Percentiles rank a stretch among this genome's conserved stretches.
These are phyloP conservation scores for Borealophlyctis nickersoniae DNA, from an alignment of 192 early-diverging fungal genomes.

Conservation along the genomic window DNA sequence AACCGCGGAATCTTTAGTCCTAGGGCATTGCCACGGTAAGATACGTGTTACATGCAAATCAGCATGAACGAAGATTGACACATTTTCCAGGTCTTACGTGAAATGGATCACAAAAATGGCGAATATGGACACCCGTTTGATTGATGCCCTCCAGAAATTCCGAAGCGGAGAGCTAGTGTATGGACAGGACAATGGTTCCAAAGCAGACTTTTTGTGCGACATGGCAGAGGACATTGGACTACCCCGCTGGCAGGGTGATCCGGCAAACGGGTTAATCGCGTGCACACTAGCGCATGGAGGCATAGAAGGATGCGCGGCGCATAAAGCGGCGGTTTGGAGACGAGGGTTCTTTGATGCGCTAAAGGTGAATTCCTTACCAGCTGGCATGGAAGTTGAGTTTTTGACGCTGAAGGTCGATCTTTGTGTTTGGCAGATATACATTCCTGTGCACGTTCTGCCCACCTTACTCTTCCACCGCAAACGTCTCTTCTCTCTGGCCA, in stretches of 20 bases:
- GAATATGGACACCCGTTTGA: constrained; percentile 50
- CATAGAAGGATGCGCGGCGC: constrained; percentile 45
- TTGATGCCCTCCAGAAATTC: constrained; percentile 46
- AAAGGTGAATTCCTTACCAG: constrained; percentile 21
- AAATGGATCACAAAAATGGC: constrained; percentile 62
- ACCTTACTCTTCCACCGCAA: constrained; percentile 50
- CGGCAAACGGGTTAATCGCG: constrained; percentile 39
- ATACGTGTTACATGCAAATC: no score
- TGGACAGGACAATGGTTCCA: constrained; percentile 30
- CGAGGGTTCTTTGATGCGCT: constrained; percentile 41
- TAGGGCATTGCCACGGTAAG: constrained; percentile 27
- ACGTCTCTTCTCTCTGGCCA: constrained; percentile 23
- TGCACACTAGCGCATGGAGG: constrained; percentile 54
- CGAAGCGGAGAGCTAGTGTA: constrained; percentile 38
- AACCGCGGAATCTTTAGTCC: no score
- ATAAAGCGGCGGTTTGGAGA: constrained; percentile 28
- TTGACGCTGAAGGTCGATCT: neutral
- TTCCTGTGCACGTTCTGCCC: constrained; percentile 61
- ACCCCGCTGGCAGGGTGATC: constrained; percentile 34
- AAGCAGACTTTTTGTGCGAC: constrained; percentile 30
- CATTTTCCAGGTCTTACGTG: constrained; percentile 51
- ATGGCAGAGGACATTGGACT: constrained; percentile 34
- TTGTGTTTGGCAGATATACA: constrained; percentile 45
- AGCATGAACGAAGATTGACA: neutral
- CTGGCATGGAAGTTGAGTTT: neutral